Base-by-base conservation (phyloP, 164 flowering plant genomes). In the Nymphaea colorata region DNA sequence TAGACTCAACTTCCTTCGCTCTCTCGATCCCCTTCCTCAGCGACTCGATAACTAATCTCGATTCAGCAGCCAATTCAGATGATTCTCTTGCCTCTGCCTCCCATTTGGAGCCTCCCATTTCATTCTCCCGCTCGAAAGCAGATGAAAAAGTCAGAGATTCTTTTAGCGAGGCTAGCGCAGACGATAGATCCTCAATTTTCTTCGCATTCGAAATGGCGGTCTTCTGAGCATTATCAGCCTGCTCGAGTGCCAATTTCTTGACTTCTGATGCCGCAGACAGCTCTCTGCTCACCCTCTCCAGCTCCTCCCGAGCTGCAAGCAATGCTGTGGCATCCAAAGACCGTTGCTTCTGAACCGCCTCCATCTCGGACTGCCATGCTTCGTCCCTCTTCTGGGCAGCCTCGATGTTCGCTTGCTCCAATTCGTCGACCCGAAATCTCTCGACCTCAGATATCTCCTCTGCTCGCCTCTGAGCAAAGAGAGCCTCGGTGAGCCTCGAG, bases 301-400 rank as follows among this genome's bases (percentile, higher is more conserved):
- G 73, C 69, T 79, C 79, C 16, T 69, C 64, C n/a, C 68, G 45
- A 51, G 61, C 64, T 18, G 69, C 7, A 4, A 69, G 63, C 55
- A 79, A 62, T 45, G 76, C 72, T 43, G 73, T 75, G 53, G 74
- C 71, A 45, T 69, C 79, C 57, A 69, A 6, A 11, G 53, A 70
- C 10, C 74, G 81, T 62, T 79, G 73, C 61, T 69, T 76, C 43
- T 76, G 73, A 57, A 76, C 62, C 0, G 79, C 70, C 44, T 79
- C 79, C 3, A 79, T 67, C 64, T 79, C 79, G 5, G 76, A 72
- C 67, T 76, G 79, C 79, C 77, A 79, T 2, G 76, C 81, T 60
- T 76, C 73, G 60, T 76, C 81, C 60, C 77, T 72, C 64, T 78
- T 78, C 72, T 71, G 66, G 47, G 79, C 77, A 4, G 71, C 73